Conservation (phyloP, 1,284 basidiomycete species). For the Bjerkandera adusta region DNA sequence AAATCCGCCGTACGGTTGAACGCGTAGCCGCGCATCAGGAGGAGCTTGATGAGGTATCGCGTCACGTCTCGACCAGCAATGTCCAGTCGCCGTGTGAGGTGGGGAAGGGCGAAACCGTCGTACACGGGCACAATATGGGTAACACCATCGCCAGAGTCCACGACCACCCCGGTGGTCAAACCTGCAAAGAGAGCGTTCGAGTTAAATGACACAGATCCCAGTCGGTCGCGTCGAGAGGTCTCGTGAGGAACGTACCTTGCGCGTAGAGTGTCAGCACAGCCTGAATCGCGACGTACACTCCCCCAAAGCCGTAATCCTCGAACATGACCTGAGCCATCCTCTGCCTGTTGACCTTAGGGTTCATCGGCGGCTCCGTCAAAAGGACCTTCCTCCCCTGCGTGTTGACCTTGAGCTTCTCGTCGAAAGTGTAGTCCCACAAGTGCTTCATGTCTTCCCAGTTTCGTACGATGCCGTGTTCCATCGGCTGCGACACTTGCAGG, state of each 20-base stretch:
- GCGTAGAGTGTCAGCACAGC: constrained; percentile 98
- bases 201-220: neutral
- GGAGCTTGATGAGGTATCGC: constrained; percentile 96
- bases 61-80: constrained; percentile 99
- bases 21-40: constrained; percentile 98
- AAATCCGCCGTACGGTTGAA: constrained; percentile 99
- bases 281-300: constrained; percentile 98
- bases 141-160: constrained; percentile 98
- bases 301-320: constrained; percentile 96
- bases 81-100: constrained; percentile 91
- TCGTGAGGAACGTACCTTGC: constrained; percentile 90
- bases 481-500: constrained; percentile 95
- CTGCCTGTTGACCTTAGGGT: constrained; percentile 91
- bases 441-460: constrained; percentile 99
- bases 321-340: constrained; percentile 99
- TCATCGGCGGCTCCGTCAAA: constrained; percentile 99
- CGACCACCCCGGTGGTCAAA: constrained; percentile 96
- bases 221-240: neutral
- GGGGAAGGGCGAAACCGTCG: constrained; percentile 94
- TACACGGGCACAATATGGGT: constrained; percentile 99
- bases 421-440: constrained; percentile 98
- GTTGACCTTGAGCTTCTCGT: constrained; percentile 92
- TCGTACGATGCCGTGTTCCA: constrained; percentile 98
- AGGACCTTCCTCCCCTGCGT: constrained; percentile 88
- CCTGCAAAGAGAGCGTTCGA: constrained; percentile 47